Evolutionary conservation across 805 yeast species (phyloP).

Genomic region (Wickerhamomyces mucosus): DNA sequence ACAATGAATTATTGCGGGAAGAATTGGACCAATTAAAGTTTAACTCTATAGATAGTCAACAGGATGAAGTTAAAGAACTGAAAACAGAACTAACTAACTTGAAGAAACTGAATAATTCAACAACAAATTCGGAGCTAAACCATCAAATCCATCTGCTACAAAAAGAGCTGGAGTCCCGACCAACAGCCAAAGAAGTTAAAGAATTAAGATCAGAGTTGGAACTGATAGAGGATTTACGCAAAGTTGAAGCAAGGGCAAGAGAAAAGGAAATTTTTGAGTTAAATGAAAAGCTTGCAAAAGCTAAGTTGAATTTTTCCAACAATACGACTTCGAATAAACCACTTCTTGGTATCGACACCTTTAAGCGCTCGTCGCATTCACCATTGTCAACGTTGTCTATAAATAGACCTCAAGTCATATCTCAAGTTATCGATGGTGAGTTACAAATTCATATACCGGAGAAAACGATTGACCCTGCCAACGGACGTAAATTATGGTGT

Average conservation of each 20-base stretch:
- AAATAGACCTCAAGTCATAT: constrained; percentile 17
- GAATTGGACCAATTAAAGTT: constrained; percentile 12
- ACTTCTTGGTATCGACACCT: neutral
- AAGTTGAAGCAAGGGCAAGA: constrained; percentile 20
- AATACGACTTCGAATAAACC: neutral
- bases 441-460: constrained; percentile 44
- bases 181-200: constrained; percentile 31
- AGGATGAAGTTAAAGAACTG: constrained; percentile 3
- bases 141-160: constrained; percentile 14
- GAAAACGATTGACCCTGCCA: constrained; percentile 52
- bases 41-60: constrained; percentile 1
- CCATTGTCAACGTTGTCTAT: neutral
- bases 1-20: constrained; percentile 17
- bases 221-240: constrained; percentile 25
- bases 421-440: constrained; percentile 24
- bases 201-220: constrained; percentile 39
- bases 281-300: constrained; percentile 12
- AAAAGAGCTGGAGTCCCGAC: constrained; percentile 24
- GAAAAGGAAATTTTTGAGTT: constrained; percentile 16
- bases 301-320: neutral
- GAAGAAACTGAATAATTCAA: constrained; percentile 7
- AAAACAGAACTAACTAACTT: constrained; percentile 4
- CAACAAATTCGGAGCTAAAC: constrained; percentile 19
- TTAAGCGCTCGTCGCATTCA: too few species aligned
- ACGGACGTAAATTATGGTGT: constrained; percentile 79